These are phyloP conservation scores for Torulaspora microellipsoides DNA, from an alignment of 805 yeast species.

Conservation along the genomic window DNA sequence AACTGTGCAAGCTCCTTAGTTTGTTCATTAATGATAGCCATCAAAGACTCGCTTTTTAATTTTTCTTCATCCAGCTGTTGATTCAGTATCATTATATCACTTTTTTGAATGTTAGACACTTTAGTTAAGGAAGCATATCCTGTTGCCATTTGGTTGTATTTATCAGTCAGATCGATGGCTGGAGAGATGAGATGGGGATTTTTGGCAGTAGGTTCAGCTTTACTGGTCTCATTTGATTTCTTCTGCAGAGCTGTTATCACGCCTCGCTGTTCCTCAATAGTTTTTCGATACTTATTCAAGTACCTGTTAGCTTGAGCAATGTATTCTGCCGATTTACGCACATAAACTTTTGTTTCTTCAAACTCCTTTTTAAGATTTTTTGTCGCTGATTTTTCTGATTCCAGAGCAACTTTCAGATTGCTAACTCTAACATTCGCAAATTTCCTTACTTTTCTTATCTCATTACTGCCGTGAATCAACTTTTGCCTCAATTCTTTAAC, in stretches of 20 bases:
- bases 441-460: slow-evolving; percentile 7
- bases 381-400: neutral
- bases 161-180: neutral
- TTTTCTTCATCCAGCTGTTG: slow-evolving; percentile 8
- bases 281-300: neutral
- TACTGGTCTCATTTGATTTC: neutral
- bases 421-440: slow-evolving; percentile 6
- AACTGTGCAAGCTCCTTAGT: neutral
- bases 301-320: slow-evolving; percentile 1
- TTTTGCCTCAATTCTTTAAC: slow-evolving; percentile 7
- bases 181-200: neutral
- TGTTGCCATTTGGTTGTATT: neutral
- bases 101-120: slow-evolving; percentile 3
- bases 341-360: slow-evolving; percentile 1
- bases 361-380: neutral
- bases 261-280: slow-evolving; percentile 3
- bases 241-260: neutral
- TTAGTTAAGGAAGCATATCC: neutral
- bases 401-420: slow-evolving; percentile 9
- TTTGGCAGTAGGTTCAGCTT: too few relatives aligned
- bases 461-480: slow-evolving; percentile 1
- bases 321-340: slow-evolving; percentile 1
- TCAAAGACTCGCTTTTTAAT: slow-evolving; percentile 5
- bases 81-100: slow-evolving; percentile 4
- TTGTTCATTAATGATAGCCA: neutral